Percentiles rank a stretch among this genome's conserved stretches.
Evolutionary conservation across 345 rosid species (phyloP).

Genomic region (Draba incana): DNA sequence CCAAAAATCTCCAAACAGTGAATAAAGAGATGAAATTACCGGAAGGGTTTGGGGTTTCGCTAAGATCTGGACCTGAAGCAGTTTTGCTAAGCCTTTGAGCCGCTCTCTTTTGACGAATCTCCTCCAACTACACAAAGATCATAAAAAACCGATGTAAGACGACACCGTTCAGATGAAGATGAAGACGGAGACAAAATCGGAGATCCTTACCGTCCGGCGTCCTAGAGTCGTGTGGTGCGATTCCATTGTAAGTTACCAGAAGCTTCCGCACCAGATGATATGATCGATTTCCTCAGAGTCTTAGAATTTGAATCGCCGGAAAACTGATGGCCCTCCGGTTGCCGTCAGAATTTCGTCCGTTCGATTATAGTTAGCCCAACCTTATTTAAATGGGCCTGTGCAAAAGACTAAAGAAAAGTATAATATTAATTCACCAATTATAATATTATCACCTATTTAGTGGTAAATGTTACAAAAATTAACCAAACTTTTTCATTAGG

Average conservation of each 20-base stretch:
- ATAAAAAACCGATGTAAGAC: constrained; percentile 5
- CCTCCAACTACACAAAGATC: constrained; percentile 65
- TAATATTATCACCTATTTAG: too few species aligned
- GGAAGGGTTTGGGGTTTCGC: constrained; percentile 50
- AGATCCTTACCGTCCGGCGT: constrained; percentile 77
- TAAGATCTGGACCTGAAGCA: constrained; percentile 83
- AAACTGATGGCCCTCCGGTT: constrained; percentile 18
- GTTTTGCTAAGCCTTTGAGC: constrained; percentile 82
- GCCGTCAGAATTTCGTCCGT: neutral
- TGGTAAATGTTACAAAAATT: too few species aligned
- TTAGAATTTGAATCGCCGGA: constrained; percentile 30
- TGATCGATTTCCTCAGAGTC: constrained; percentile 15
- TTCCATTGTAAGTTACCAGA: constrained; percentile 49
- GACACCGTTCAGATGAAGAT: neutral
- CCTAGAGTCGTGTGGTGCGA: constrained; percentile 86
- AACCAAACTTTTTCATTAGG: too few species aligned
- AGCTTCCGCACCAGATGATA: constrained; percentile 16
- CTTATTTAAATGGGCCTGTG: too few species aligned
- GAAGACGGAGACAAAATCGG: neutral
- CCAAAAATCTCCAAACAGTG: neutral
- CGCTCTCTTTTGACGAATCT: constrained; percentile 93
- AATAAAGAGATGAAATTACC: constrained; percentile 49
- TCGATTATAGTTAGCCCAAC: too few species aligned
- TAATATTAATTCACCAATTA: too few species aligned
- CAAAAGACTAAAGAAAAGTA: too few species aligned